These are phyloP conservation scores for Ascochyta clinopodiicola DNA, from an alignment of 2,329 filamentous ascomycete species.

Conservation along the genomic window DNA sequence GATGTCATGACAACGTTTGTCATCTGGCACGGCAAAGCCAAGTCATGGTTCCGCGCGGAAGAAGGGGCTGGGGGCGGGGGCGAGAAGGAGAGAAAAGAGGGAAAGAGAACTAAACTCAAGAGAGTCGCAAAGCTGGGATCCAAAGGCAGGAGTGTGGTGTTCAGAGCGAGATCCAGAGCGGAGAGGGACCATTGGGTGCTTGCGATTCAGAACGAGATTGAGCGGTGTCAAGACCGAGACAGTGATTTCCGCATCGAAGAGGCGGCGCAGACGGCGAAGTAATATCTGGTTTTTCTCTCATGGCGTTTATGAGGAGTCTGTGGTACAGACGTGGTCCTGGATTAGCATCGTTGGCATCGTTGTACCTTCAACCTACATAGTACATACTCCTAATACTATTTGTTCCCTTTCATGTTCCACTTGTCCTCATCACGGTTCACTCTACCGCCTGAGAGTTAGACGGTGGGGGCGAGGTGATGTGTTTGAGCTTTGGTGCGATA, in stretches of 20 bases:
- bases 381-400: too few species aligned
- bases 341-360: background rate
- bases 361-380: background rate
- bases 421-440: too few species aligned
- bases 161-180: conserved; percentile 68
- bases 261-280: conserved; percentile 8
- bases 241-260: conserved; percentile 55
- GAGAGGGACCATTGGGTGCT: conserved; percentile 74
- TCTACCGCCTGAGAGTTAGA: too few species aligned
- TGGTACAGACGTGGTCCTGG: background rate
- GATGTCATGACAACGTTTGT: conserved; percentile 72
- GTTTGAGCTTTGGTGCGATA: too few species aligned
- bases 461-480: too few species aligned
- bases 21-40: conserved; percentile 67
- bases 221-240: conserved; percentile 58
- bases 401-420: too few species aligned
- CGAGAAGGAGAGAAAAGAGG: conserved; percentile 41
- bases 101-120: conserved; percentile 60
- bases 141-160: conserved; percentile 68
- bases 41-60: conserved; percentile 60
- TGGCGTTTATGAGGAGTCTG: background rate
- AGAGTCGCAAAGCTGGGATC: conserved; percentile 67
- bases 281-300: background rate
- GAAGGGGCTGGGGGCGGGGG: conserved; percentile 42
- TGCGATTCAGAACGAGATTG: conserved; percentile 70